These are phyloP conservation scores for Thermoascus crustaceus DNA, from an alignment of 2,329 filamentous ascomycete genomes.

Conservation along the genomic window DNA sequence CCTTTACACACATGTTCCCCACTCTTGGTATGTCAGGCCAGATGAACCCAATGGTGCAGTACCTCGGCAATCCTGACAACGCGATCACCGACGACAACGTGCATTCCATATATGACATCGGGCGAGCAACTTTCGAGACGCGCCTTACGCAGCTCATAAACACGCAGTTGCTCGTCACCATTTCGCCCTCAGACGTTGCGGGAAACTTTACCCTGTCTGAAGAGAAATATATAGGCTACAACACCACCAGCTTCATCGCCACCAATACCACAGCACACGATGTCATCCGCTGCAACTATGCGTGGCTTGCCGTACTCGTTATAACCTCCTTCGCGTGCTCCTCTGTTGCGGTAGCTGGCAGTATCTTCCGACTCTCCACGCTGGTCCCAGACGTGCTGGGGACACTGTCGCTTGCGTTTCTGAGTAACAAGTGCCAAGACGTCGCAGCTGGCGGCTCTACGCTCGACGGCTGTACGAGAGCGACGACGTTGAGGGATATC, in stretches of 20 bases:
- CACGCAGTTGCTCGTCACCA: neutral
- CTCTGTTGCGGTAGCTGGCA: neutral
- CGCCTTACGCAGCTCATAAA: neutral
- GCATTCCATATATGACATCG: neutral
- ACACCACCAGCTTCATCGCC: neutral
- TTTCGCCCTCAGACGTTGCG: neutral
- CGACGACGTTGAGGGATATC: neutral
- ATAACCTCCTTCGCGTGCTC: neutral
- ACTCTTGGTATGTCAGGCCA: neutral
- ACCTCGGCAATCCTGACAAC: neutral
- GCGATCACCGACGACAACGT: neutral
- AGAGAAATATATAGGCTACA: neutral
- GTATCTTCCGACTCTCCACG: neutral
- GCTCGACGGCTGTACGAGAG: neutral
- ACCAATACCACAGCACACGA: neutral
- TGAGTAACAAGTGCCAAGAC: neutral
- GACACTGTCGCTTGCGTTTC: neutral
- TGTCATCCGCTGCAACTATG: neutral
- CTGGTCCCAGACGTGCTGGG: constrained; percentile 2
- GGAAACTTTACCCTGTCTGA: neutral
- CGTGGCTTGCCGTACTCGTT: neutral
- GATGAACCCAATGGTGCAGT: neutral
- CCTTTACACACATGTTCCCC: neutral
- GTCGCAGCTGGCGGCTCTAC: neutral
- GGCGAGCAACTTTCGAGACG: neutral